Percentiles rank a stretch among this genome's conserved stretches.
phyloP scores from a whole-genome alignment of 345 rosid species.

The Toxicodendron radicans region DNA sequence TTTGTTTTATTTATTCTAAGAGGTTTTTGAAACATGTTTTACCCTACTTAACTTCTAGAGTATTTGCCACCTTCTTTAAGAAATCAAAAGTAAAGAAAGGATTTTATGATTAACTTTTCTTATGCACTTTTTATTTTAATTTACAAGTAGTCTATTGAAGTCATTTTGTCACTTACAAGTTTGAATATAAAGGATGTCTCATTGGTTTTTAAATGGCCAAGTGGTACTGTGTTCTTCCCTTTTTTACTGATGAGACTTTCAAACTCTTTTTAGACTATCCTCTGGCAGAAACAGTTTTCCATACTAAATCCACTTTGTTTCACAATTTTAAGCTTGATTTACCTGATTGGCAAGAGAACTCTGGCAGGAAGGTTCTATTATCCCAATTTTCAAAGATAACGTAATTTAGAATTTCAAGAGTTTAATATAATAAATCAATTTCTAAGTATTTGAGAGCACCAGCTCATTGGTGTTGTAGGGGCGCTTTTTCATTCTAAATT shows the following conservation, averaged over 20 bases:
- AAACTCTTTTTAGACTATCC: background rate
- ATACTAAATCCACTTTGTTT: background rate
- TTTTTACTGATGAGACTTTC: background rate
- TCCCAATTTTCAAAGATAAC: background rate
- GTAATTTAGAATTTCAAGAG: background rate
- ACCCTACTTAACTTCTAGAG: background rate
- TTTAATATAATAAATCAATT: background rate
- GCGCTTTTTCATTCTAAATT: background rate
- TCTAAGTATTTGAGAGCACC: background rate
- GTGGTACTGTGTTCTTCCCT: too few relatives aligned
- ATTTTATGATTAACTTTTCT: background rate
- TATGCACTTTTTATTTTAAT: background rate
- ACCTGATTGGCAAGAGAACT: background rate
- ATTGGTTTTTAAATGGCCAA: background rate
- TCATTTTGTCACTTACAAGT: background rate
- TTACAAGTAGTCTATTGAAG: background rate
- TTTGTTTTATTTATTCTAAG: background rate
- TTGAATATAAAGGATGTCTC: background rate
- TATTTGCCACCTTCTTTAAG: background rate
- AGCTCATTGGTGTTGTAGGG: too few relatives aligned
- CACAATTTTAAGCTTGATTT: constrained; percentile 4
- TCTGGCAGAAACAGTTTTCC: background rate
- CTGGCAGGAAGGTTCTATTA: constrained; percentile 1
- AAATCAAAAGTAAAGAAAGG: background rate
- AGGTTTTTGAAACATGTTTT: background rate